Base-by-base conservation (phyloP, 768 basidiomycete genomes). In the Leccinum longicurvipes region DNA sequence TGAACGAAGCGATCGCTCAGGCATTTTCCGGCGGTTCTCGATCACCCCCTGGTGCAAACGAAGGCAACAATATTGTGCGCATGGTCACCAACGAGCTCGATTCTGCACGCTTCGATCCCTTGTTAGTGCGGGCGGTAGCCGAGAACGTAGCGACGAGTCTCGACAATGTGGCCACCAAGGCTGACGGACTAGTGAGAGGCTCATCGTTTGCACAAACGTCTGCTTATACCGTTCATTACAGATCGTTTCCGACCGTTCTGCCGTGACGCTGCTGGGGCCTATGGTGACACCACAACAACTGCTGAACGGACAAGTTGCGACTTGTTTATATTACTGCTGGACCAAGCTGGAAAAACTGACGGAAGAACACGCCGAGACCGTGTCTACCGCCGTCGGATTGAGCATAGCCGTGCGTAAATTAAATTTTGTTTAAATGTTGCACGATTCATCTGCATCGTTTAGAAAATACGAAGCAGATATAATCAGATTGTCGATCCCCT, bases 81-180 rank as follows among this genome's bases (percentile, higher is more conserved):
- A 79, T 82, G 1, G 77, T 95, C 21, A 83, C 84, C 25, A 98
- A 98, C 68, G 97, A 98, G 65, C 81, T 99, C 5, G 67, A 67
- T 32, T 66, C 66, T 9, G 67, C 67, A 15, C 66, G 67, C n/a
- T 67, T 66, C 25, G 97, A 99, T 72, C 96, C 96, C 0, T 69
- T 98, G 34, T 76, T 99, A 14, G 84, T 92, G 11, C 81, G 80
- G 56, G 79, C 85, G 6, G 86, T 97, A 8, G 91, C 94, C 14
- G 87, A 85, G 69, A 87, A 84, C 65, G 84, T 82, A 0, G 79
- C 79, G 10, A 74, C 80, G 3, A 83, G 85, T 53, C 66, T 98
- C 47, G 91, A 93, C n/a, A 79, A 76, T 58, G 76, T 92, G 61
- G 64, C 83, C 21, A 75, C 78, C 6, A 79, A 86, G 54, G 71